These are phyloP conservation scores for Sugiyamaella smithiae DNA, from an alignment of 805 yeast genomes.

Conservation along the genomic window DNA sequence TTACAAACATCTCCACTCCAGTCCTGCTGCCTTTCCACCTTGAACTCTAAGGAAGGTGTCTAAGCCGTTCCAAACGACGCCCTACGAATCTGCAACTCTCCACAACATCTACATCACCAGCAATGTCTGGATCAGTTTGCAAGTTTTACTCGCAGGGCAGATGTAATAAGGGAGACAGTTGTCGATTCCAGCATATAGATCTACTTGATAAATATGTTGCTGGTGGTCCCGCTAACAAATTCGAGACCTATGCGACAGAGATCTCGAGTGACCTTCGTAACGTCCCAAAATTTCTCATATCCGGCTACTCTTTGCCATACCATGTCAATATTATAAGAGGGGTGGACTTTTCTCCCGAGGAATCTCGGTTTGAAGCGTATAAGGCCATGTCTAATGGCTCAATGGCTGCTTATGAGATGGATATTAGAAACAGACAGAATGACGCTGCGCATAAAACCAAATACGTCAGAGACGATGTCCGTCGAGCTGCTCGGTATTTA, in stretches of 20 bases:
- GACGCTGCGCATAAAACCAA: slow-evolving; percentile 48
- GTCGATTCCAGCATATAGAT: slow-evolving; percentile 17
- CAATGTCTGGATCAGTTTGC: too few species aligned
- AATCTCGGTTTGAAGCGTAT: slow-evolving; percentile 21
- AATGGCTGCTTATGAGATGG: slow-evolving; percentile 8
- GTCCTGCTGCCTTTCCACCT: too few species aligned
- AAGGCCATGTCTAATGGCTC: slow-evolving; percentile 9
- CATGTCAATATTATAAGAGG: slow-evolving; percentile 18
- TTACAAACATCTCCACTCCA: too few species aligned
- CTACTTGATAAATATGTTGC: slow-evolving; percentile 4
- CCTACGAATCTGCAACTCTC: too few species aligned
- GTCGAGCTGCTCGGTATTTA: slow-evolving; percentile 55
- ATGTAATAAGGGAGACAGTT: slow-evolving; percentile 19
- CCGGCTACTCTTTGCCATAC: slow-evolving; percentile 15
- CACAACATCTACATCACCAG: too few species aligned
- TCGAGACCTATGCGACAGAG: slow-evolving; percentile 6
- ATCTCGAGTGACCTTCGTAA: slow-evolving; percentile 11
- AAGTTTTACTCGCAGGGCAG: slow-evolving; percentile 16
- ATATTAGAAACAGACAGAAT: slow-evolving; percentile 33
- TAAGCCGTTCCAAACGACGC: too few species aligned
- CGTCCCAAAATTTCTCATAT: slow-evolving; percentile 8
- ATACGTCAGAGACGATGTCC: slow-evolving; percentile 40
- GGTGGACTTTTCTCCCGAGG: slow-evolving; percentile 24
- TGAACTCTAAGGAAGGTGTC: too few species aligned
- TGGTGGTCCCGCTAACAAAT: slow-evolving; percentile 3